Evolutionary conservation across 192 early-diverging fungal species (phyloP).

Genomic region (Funneliformis mosseae): DNA sequence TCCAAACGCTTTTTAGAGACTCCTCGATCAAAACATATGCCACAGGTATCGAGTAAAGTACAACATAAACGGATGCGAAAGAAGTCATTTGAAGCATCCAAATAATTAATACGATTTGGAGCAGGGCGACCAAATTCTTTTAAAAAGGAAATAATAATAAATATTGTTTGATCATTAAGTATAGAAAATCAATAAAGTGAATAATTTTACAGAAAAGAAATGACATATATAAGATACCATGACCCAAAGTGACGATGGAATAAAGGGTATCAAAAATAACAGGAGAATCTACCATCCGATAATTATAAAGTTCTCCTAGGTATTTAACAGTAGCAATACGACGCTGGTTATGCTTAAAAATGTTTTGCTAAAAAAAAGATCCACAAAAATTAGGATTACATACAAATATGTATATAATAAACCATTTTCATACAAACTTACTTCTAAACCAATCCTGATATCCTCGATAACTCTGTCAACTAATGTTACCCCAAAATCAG

Average conservation of each 20-base stretch:
- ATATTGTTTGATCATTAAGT: background rate
- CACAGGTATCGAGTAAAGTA: constrained; percentile 86
- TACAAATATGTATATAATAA: background rate
- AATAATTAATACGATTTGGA: constrained; percentile 59
- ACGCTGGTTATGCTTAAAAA: constrained; percentile 92
- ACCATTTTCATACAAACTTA: constrained; percentile 33
- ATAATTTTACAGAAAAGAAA: background rate
- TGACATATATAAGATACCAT: constrained; percentile 52
- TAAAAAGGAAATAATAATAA: background rate
- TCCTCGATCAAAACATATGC: constrained; percentile 77
- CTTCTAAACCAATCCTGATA: constrained; percentile 87
- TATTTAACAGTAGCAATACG: constrained; percentile 81
- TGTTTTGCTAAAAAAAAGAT: constrained; percentile 59
- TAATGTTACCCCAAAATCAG: constrained; percentile 85
- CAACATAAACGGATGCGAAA: constrained; percentile 90
- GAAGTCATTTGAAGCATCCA: constrained; percentile 85
- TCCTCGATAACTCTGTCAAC: constrained; percentile 87
- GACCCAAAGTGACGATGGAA: constrained; percentile 80
- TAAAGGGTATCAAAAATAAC: constrained; percentile 87
- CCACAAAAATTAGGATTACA: background rate
- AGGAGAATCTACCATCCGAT: constrained; percentile 77
- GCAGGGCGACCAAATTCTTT: constrained; percentile 54
- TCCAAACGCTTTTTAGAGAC: constrained; percentile 66
- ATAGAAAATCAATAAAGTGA: background rate
- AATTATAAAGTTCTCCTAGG: constrained; percentile 91